Evolutionary conservation across 495 filamentous ascomycete species (phyloP).

Genomic region (Pseudotulostoma volvatum): DNA sequence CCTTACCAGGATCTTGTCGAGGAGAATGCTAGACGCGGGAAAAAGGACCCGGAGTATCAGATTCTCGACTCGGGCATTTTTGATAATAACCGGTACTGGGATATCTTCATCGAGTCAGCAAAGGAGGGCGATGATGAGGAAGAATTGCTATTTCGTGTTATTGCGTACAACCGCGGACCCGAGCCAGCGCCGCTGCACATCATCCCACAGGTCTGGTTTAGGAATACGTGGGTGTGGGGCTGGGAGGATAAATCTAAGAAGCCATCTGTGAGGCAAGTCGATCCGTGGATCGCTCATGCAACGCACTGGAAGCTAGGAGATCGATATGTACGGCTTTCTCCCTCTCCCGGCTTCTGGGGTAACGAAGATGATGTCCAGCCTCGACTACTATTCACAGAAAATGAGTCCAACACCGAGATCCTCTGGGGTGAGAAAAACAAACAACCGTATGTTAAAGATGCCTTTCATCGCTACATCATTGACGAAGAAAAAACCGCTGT

Average conservation of each 20-base stretch:
- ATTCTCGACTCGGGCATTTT: conserved; percentile 83
- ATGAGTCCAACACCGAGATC: conserved; percentile 70
- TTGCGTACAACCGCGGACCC: conserved; percentile 87
- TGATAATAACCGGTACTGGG: conserved; percentile 86
- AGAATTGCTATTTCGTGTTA: conserved; percentile 84
- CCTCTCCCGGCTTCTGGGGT: conserved; percentile 66
- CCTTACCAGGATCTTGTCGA: conserved; percentile 76
- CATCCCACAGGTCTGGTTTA: conserved; percentile 88
- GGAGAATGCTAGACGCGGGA: conserved; percentile 63
- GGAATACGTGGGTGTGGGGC: conserved; percentile 93
- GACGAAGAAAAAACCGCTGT: conserved; percentile 61
- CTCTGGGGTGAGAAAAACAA: conserved; percentile 66
- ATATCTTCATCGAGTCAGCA: conserved; percentile 90
- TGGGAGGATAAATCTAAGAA: conserved; percentile 54
- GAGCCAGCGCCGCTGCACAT: conserved; percentile 85
- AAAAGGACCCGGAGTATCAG: conserved; percentile 73
- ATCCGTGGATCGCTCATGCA: conserved; percentile 50
- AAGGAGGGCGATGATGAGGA: conserved; percentile 83
- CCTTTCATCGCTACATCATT: conserved; percentile 79
- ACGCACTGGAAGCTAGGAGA: conserved; percentile 65
- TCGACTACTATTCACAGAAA: conserved; percentile 78
- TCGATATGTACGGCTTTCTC: conserved; percentile 70
- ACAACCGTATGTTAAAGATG: conserved; percentile 82
- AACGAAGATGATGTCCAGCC: conserved; percentile 73
- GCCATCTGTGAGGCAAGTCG: conserved; percentile 50